Conservation (phyloP, 2,329 filamentous ascomycete species). For the Magnaporthales sp. region DNA sequence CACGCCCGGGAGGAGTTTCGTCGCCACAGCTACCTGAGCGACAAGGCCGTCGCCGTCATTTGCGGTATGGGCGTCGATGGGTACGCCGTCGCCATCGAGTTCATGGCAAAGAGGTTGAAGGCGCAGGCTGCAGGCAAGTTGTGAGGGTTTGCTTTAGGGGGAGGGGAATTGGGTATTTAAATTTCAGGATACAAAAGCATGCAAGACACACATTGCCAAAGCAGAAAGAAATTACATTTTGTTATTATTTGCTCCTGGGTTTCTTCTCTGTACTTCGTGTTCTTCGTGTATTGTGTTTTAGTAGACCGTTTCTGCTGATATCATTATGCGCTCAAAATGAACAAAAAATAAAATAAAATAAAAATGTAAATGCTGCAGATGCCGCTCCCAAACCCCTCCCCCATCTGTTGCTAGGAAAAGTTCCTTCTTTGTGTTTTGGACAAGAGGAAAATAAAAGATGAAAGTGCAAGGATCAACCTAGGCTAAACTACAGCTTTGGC, state of each 20-base stretch:
- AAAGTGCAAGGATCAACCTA: background rate
- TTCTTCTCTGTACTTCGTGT: background rate
- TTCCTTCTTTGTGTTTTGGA: background rate
- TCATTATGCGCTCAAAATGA: background rate
- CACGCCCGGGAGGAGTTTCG: constrained; percentile 62
- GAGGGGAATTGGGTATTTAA: no score
- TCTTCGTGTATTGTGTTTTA: background rate
- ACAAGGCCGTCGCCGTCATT: constrained; percentile 68
- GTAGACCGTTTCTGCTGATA: background rate
- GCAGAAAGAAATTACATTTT: background rate
- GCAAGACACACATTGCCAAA: no score
- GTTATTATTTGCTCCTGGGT: background rate
- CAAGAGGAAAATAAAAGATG: background rate
- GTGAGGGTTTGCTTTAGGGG: background rate
- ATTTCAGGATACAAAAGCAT: no score
- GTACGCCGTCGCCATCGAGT: constrained; percentile 53
- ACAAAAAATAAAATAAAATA: background rate
- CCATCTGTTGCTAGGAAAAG: background rate
- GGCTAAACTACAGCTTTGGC: constrained; percentile 16
- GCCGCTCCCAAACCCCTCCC: background rate
- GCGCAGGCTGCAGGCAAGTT: constrained; percentile 14
- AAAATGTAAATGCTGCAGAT: background rate
- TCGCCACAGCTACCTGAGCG: constrained; percentile 62
- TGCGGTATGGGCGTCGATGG: constrained; percentile 58
- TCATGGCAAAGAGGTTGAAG: constrained; percentile 37